These are phyloP conservation scores for Eucalyptus victrix DNA, from an alignment of 345 rosid species.

Conservation along the genomic window DNA sequence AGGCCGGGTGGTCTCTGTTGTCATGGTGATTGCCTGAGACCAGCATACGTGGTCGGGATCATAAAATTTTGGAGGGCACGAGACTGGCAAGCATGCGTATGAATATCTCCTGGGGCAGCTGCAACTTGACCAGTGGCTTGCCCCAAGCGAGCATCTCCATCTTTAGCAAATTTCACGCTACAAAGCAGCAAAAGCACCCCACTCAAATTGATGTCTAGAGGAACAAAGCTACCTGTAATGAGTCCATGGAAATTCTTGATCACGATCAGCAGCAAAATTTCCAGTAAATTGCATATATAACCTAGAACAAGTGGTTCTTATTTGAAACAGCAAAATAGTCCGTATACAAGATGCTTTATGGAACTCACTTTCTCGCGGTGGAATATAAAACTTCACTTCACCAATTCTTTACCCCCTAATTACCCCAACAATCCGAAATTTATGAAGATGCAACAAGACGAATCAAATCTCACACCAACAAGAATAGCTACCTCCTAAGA, in stretches of 20 bases:
- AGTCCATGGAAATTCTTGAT: neutral
- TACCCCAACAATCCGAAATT: neutral
- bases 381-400: neutral
- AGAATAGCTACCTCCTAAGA: neutral
- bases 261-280: neutral
- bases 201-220: neutral
- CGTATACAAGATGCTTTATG: neutral
- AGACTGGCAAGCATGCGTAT: too few relatives aligned
- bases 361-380: neutral
- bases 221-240: neutral
- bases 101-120: too few relatives aligned
- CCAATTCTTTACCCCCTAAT: neutral
- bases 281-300: neutral
- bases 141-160: neutral
- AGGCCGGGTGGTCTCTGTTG: too few relatives aligned
- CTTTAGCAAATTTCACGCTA: neutral
- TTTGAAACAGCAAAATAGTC: neutral
- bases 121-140: too few relatives aligned
- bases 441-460: neutral
- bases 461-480: neutral
- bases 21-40: too few relatives aligned
- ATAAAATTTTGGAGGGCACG: too few relatives aligned
- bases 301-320: neutral
- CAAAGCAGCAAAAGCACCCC: neutral
- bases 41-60: too few relatives aligned